Evolutionary conservation across 768 basidiomycete genomes (phyloP).

Genomic region (Coprinellus micaceus): DNA sequence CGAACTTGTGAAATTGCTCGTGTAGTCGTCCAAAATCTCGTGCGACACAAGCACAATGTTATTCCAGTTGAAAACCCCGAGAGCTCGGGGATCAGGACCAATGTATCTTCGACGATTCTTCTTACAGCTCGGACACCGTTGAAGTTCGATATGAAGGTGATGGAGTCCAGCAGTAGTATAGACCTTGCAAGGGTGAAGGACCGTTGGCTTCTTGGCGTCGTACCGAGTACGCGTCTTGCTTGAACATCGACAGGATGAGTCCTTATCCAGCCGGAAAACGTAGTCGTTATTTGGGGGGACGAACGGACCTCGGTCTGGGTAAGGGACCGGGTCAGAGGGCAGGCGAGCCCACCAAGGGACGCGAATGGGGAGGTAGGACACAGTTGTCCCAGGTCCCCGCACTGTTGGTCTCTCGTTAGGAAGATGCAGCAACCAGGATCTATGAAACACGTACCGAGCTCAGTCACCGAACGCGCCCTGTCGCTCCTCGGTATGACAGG

Average conservation of each 20-base stretch:
- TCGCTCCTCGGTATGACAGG: too few relatives aligned
- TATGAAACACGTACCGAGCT: too few relatives aligned
- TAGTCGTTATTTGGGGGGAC: too few relatives aligned
- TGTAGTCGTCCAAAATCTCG: slow-evolving; percentile 26
- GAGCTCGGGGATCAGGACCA: slow-evolving; percentile 20
- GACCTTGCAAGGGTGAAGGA: background rate
- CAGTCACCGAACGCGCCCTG: too few relatives aligned
- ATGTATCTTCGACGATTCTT: slow-evolving; percentile 10
- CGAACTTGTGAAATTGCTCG: slow-evolving; percentile 20
- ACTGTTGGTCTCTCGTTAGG: too few relatives aligned
- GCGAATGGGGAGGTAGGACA: too few relatives aligned
- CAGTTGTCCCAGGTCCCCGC: too few relatives aligned
- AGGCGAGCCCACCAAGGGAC: too few relatives aligned
- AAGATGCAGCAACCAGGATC: too few relatives aligned
- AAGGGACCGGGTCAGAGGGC: too few relatives aligned
- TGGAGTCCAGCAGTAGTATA: background rate
- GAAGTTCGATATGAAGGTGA: background rate
- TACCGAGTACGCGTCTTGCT: background rate
- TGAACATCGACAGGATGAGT: background rate
- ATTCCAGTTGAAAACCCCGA: slow-evolving; percentile 27
- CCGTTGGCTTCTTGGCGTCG: background rate
- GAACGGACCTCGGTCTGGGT: too few relatives aligned
- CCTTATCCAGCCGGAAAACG: background rate
- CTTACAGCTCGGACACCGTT: background rate
- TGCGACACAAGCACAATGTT: slow-evolving; percentile 22